Evolutionary conservation across 805 yeast species (phyloP), one percentile per base, ranked within the genome.

Genomic region (Myxozyma geophila): DNA sequence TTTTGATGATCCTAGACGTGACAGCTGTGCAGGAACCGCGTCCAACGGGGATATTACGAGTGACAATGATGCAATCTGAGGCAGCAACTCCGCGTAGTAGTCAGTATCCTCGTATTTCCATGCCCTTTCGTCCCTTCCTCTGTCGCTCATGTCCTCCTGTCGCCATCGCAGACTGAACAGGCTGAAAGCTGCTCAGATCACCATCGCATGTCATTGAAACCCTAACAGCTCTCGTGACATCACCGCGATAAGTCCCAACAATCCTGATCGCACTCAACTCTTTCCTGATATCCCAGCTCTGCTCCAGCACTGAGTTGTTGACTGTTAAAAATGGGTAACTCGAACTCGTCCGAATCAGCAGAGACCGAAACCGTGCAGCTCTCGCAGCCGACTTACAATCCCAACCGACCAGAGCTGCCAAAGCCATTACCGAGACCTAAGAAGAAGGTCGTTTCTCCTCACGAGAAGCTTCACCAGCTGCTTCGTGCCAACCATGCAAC

Each of bases 401-500:
- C 39, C 1, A 53, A 53, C 39, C 9, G 57, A 41, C 57, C 57
- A 15, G 39, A n/a, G 37, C 48, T 53, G n/a, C 49, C 57, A 8
- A 41, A 40, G n/a, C 57, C 57, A 13, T 21, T 53, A 19, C 48
- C 57, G 6, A 15, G 57, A 40, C 57, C 57, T 1, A 23, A 40
- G 48, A 53, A 53, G 57, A 53, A 40, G 41, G 48, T 28, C 9
- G 47, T 28, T 13, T 40, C 57, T 5, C 61, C 68, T 9, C 40
- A 56, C 8, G 62, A 58, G 37, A 74, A 74, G 58, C 67, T 74
- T 23, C 62, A 66, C 23, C 76, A 74, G 48, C 69, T 75, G 6
- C 54, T 76, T 19, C 63, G 73, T 19, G 78, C 74, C 7, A 72
- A 74, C 62, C 73, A 75, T 54, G 63, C 67, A 13, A 70, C 63